Conservation (phyloP, 768 basidiomycete species). For the Pleurotus djamor region DNA sequence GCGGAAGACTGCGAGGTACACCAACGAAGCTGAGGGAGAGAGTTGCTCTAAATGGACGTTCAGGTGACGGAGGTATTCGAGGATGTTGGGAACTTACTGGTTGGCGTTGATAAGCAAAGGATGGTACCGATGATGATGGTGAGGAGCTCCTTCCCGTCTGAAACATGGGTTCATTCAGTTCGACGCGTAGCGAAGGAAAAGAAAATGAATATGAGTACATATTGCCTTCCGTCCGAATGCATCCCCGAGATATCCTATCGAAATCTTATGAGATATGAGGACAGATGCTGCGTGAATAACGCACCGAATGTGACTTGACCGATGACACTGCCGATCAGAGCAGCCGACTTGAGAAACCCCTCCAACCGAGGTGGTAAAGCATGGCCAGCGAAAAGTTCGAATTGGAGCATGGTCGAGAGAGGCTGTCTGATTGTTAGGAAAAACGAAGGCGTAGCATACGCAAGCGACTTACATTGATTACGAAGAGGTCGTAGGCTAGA, state of each 20-base stretch:
- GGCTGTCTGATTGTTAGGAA: slow-evolving; percentile 33
- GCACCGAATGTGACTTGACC: slow-evolving; percentile 64
- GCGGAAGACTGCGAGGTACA: slow-evolving; percentile 66
- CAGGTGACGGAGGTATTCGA: background rate
- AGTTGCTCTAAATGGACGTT: slow-evolving; percentile 21
- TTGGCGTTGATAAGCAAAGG: slow-evolving; percentile 63
- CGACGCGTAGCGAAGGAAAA: no score
- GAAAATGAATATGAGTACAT: slow-evolving; percentile 28
- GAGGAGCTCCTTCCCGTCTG: slow-evolving; percentile 78
- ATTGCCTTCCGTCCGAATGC: slow-evolving; percentile 67
- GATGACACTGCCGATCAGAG: slow-evolving; percentile 72
- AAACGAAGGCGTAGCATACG: background rate
- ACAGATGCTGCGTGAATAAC: background rate
- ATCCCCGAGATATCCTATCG: slow-evolving; percentile 60
- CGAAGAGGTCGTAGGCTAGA: slow-evolving; percentile 29
- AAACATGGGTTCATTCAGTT: background rate
- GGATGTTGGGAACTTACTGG: slow-evolving; percentile 29
- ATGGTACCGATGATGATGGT: slow-evolving; percentile 79
- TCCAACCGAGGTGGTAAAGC: slow-evolving; percentile 51
- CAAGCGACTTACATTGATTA: slow-evolving; percentile 52
- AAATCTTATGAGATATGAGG: background rate
- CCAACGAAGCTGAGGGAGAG: slow-evolving; percentile 47
- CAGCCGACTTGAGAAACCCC: slow-evolving; percentile 61
- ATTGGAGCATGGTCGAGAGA: slow-evolving; percentile 69
- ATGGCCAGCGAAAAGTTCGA: slow-evolving; percentile 51